Conservation (phyloP, 2,329 filamentous ascomycete species). For the Talaromyces islandicus region DNA sequence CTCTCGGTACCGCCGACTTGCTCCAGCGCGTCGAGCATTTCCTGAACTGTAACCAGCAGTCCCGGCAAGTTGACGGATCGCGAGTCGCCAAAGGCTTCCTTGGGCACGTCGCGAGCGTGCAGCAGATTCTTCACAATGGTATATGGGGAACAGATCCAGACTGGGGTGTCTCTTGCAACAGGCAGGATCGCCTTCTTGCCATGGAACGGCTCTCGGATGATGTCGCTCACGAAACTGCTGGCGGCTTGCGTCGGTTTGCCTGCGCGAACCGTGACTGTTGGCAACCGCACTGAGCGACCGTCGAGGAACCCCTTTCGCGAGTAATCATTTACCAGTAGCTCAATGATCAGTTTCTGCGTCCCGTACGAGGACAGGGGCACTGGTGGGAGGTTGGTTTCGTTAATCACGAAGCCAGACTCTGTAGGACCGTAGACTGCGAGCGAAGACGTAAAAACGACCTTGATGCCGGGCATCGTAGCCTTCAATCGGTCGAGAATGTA, state of each 20-base stretch:
- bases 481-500: conserved; percentile 46
- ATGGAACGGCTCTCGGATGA: conserved; percentile 49
- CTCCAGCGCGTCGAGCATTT: conserved; percentile 55
- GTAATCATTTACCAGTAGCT: conserved; percentile 48
- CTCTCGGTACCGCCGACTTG: conserved; percentile 52
- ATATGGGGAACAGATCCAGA: conserved; percentile 54
- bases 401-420: conserved; percentile 34
- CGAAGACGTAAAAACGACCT: conserved; percentile 45
- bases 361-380: conserved; percentile 46
- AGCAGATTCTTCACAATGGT: conserved; percentile 51
- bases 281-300: conserved; percentile 41
- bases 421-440: conserved; percentile 48
- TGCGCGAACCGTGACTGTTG: conserved; percentile 47
- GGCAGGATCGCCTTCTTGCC: conserved; percentile 47
- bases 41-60: conserved; percentile 52
- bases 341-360: conserved; percentile 47
- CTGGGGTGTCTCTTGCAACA: conserved; percentile 45
- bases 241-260: conserved; percentile 48
- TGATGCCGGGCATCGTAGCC: conserved; percentile 38
- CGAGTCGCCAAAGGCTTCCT: conserved; percentile 48
- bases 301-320: conserved; percentile 46
- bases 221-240: conserved; percentile 47
- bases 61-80: conserved; percentile 52
- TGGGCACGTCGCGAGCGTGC: conserved; percentile 45
- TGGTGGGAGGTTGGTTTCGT: conserved; percentile 42